Percentiles rank a stretch among this genome's conserved stretches.
phyloP scores from a whole-genome alignment of 768 basidiomycete species.

The Pulveroboletus ravenelii region DNA sequence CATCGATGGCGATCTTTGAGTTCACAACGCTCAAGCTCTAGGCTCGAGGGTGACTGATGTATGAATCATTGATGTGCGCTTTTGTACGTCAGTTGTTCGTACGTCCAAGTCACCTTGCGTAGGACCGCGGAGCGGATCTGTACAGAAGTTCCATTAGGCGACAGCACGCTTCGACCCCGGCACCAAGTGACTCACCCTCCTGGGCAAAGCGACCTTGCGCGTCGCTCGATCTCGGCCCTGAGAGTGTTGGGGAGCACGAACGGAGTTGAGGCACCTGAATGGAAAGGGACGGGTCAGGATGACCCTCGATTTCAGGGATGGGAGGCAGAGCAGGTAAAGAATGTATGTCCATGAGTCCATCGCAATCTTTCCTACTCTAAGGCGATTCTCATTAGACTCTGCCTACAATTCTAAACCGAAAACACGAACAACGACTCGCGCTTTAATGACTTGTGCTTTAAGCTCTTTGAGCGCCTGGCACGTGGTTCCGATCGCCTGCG shows the following conservation, averaged over 20 bases:
- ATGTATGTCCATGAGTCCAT: too few relatives aligned
- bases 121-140: background rate
- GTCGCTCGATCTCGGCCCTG: background rate
- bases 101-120: constrained; percentile 8
- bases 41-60: constrained; percentile 6
- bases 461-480: background rate
- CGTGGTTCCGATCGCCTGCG: background rate
- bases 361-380: background rate
- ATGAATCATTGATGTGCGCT: background rate
- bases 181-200: background rate
- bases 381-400: background rate
- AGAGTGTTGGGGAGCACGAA: background rate
- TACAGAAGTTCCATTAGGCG: background rate
- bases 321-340: background rate
- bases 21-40: background rate
- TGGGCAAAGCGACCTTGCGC: background rate
- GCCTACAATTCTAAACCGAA: too few relatives aligned
- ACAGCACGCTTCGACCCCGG: background rate
- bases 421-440: background rate
- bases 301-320: background rate
- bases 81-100: constrained; percentile 6
- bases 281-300: background rate
- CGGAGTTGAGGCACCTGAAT: background rate
- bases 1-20: background rate
- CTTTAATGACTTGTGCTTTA: background rate